Evolutionary conservation across 257 asterid genomes (phyloP).

Genomic region (Prunella vulgaris): DNA sequence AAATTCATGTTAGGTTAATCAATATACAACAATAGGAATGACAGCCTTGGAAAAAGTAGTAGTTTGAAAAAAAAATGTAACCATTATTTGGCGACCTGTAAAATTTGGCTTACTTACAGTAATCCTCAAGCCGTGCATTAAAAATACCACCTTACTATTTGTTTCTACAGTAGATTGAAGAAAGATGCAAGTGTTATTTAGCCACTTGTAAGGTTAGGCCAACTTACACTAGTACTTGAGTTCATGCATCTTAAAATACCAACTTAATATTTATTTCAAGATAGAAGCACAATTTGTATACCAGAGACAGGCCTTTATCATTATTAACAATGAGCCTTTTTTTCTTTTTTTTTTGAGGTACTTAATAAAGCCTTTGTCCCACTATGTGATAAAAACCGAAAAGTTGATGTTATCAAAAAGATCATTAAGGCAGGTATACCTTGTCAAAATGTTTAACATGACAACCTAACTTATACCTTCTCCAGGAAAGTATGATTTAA

Average conservation of each 20-base stretch:
- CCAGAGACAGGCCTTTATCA: neutral
- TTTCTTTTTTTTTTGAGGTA: no score
- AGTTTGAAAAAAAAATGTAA: neutral
- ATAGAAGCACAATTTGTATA: neutral
- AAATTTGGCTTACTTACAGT: neutral
- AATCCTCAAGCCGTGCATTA: neutral
- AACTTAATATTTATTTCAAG: neutral
- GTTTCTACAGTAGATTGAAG: neutral
- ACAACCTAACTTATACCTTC: neutral
- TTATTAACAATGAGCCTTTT: neutral
- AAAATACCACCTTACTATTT: neutral
- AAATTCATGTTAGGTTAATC: neutral
- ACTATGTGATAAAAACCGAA: neutral
- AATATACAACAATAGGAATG: neutral
- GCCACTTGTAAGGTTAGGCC: neutral
- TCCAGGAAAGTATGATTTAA: neutral
- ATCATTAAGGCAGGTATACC: no score
- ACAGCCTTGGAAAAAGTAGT: neutral
- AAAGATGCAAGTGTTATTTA: neutral
- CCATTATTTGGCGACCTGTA: neutral
- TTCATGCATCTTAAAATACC: neutral
- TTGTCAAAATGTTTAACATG: neutral
- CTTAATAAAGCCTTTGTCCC: neutral
- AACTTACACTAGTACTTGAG: neutral
- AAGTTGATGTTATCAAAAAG: no score